Evolutionary conservation across 768 basidiomycete genomes (phyloP).

Genomic region (Suillus lakei): DNA sequence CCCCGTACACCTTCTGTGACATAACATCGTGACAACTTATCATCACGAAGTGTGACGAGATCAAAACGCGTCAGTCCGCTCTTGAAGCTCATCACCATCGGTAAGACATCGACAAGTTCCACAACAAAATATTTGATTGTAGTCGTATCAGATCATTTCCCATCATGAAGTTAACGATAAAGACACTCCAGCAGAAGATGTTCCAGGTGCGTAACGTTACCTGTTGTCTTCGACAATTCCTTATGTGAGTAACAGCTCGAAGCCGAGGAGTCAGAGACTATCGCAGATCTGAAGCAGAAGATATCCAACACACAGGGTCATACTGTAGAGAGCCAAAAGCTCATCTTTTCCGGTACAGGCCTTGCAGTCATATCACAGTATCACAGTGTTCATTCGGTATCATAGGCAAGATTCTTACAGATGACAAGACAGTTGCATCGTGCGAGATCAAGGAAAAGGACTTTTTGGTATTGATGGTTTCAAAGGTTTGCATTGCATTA

Average conservation of each 20-base stretch:
- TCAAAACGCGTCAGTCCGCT: constrained; percentile 16
- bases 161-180: constrained; percentile 91
- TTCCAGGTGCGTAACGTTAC: constrained; percentile 61
- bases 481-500: constrained; percentile 67
- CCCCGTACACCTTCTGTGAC: constrained; percentile 17
- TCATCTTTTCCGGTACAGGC: constrained; percentile 89
- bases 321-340: constrained; percentile 77
- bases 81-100: constrained; percentile 23
- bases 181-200: constrained; percentile 93
- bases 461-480: constrained; percentile 98
- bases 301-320: constrained; percentile 80
- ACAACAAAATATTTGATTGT: background rate
- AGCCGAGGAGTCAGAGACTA: constrained; percentile 73
- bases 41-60: constrained; percentile 12
- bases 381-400: constrained; percentile 9
- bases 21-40: constrained; percentile 19
- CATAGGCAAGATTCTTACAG: constrained; percentile 87
- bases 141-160: constrained; percentile 13
- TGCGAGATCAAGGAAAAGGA: constrained; percentile 98
- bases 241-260: constrained; percentile 58
- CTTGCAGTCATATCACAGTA: constrained; percentile 14
- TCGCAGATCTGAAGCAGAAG: constrained; percentile 82
- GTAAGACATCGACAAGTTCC: constrained; percentile 22
- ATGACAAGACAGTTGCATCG: constrained; percentile 86
- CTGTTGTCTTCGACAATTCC: background rate